Conservation (phyloP, 768 basidiomycete species). For the Sutorius australiensis region DNA sequence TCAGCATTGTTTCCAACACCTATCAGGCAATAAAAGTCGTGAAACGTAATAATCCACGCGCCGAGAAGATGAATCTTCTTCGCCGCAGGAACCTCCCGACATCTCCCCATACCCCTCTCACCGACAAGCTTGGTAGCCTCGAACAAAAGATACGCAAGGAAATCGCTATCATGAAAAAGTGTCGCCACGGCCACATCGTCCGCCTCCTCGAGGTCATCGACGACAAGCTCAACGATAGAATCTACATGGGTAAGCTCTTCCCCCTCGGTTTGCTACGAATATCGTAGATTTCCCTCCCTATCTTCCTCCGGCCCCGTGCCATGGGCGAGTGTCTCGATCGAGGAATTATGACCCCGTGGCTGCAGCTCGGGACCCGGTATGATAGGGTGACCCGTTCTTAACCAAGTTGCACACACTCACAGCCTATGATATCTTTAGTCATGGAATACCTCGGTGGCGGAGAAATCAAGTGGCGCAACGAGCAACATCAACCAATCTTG, state of each 20-base stretch:
- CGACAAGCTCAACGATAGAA: conserved; percentile 79
- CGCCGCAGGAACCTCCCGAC: conserved; percentile 44
- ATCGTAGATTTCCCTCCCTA: conserved; percentile 14
- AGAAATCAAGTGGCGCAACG: conserved; percentile 86
- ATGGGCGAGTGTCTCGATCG: conserved; percentile 30
- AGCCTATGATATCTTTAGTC: conserved; percentile 43
- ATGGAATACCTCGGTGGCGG: conserved; percentile 97
- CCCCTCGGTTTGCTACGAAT: conserved; percentile 11
- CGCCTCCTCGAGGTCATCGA: conserved; percentile 92
- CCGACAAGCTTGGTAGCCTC: conserved; percentile 63
- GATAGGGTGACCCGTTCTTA: conserved; percentile 22
- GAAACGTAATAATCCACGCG: conserved; percentile 66
- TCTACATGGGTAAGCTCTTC: conserved; percentile 83
- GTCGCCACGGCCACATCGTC: conserved; percentile 85
- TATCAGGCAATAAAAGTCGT: conserved; percentile 77
- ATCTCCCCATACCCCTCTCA: conserved; percentile 50
- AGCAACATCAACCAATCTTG: conserved; percentile 64
- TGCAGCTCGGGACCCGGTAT: conserved; percentile 30
- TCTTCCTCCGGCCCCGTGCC: conserved; percentile 23
- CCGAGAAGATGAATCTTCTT: conserved; percentile 56
- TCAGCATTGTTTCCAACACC: conserved; percentile 6
- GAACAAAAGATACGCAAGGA: conserved; percentile 88
- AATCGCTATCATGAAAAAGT: conserved; percentile 99
- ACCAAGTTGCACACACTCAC: conserved; percentile 20
- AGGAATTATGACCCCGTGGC: conserved; percentile 33